Evolutionary conservation across 331 rosid genomes (phyloP).

Genomic region (Malus hybrid): DNA sequence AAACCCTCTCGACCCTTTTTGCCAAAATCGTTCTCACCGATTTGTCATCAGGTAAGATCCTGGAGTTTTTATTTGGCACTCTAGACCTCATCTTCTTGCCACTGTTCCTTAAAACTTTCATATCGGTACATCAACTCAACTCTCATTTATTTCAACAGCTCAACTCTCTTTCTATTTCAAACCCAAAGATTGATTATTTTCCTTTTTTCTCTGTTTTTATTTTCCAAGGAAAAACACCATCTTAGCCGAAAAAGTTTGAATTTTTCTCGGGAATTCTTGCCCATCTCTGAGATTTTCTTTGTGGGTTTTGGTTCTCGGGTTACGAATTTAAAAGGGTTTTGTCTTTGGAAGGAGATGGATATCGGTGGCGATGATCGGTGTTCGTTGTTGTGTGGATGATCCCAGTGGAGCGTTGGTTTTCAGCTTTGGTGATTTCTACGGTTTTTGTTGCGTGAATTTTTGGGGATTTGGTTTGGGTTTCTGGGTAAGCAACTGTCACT

Average conservation of each 20-base stretch:
- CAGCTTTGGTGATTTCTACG: constrained; percentile 17
- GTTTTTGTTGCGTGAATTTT: constrained; percentile 21
- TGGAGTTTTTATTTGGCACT: no score
- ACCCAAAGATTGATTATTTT: background rate
- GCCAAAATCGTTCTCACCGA: no score
- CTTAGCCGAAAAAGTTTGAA: background rate
- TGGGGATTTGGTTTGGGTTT: constrained; percentile 26
- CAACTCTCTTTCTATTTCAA: background rate
- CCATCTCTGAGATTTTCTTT: background rate
- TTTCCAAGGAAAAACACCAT: background rate
- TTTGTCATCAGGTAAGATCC: no score
- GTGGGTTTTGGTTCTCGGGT: constrained; percentile 11
- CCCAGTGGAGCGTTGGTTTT: constrained; percentile 9
- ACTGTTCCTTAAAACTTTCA: no score
- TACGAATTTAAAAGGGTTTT: background rate
- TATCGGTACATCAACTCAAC: no score
- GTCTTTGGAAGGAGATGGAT: constrained; percentile 16
- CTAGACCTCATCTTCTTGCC: no score
- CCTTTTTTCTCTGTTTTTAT: background rate
- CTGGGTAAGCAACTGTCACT: constrained; percentile 14
- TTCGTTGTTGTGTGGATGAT: constrained; percentile 6
- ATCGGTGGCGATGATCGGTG: constrained; percentile 7
- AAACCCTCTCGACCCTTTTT: no score
- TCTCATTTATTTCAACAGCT: no score
- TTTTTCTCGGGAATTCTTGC: background rate